Base-by-base conservation (phyloP, 192 early-diverging fungal species). In the Phycomyces nitens region DNA sequence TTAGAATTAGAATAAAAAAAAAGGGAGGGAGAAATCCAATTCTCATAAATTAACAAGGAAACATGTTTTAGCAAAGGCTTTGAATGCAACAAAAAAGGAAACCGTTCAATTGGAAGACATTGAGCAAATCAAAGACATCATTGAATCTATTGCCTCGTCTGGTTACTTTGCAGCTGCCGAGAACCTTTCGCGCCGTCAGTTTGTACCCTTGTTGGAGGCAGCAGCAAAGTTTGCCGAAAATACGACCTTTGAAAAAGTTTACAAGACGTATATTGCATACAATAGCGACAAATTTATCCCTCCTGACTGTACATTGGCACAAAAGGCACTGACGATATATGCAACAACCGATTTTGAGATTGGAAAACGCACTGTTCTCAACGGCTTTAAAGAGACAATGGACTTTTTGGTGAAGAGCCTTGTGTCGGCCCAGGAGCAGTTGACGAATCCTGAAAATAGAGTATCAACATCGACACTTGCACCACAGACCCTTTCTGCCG, bases 271-370 rank as follows among this genome's bases (percentile, higher is more conserved):
- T n/a, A 57, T 57, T 16, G 39, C 34, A 10, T 47, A 38, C 0
- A 21, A 40, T 5, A 2, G 15, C 9, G 57, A 44, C 10, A 38
- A 53, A 5, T 7, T 23, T 12, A 20, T 27, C 14, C 65, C 64
- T 7, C 20, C 41, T 2, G 34, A 23, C 1, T 56, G 65, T 18
- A 27, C 67, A 6, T 34, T 70, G 14, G 38, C 58, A 27, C 77
- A 83, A 40, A 75, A 70, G 12, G 76, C 81, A 8, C 51, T 76
- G 20, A 64, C 72, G 18, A 70, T 83, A 43, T 74, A 77, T 54
- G 74, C 66, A 15, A 74, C 71, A 0, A 64, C 80, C 0, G 78
- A 78, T 21, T 80, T 78, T 47, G 39, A 70, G 4, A 53, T 80
- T 59, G 81, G 81, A 15, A 21, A 56, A 18, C 34, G 68, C 2